A percentile compares a stretch with the other conserved stretches of the same genome.
These are phyloP conservation scores for Candida coquimbonensis DNA, from an alignment of 805 yeast genomes.

Conservation along the genomic window DNA sequence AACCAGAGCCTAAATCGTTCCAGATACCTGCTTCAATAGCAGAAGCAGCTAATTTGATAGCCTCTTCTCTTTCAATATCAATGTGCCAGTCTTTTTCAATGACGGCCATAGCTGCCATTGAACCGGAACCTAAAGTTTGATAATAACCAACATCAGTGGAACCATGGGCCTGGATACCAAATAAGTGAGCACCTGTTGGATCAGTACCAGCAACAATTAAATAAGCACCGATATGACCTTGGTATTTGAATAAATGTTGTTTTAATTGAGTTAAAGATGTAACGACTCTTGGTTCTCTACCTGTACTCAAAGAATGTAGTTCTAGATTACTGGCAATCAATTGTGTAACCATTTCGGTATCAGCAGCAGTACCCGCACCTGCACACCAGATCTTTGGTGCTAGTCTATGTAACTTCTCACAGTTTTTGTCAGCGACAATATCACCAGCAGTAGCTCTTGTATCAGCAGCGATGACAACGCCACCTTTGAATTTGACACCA, in stretches of 20 bases:
- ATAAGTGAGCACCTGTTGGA: constrained; percentile 90
- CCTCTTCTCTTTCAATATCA: constrained; percentile 77
- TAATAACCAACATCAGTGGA: constrained; percentile 94
- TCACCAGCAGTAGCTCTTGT: constrained; percentile 97
- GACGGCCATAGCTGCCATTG: constrained; percentile 97
- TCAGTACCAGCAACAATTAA: constrained; percentile 97
- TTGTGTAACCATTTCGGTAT: constrained; percentile 96
- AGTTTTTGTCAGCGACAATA: constrained; percentile 96
- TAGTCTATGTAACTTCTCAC: constrained; percentile 87
- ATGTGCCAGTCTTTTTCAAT: constrained; percentile 83
- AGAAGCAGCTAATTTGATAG: constrained; percentile 82
- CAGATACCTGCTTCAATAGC: constrained; percentile 98
- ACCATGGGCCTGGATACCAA: constrained; percentile 95
- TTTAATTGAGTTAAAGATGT: constrained; percentile 89
- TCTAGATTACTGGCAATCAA: constrained; percentile 86
- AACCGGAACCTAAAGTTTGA: constrained; percentile 91
- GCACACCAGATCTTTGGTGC: constrained; percentile 98
- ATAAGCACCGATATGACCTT: constrained; percentile 96
- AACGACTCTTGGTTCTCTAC: constrained; percentile 87
- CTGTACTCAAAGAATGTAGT: constrained; percentile 76
- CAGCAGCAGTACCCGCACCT: constrained; percentile 99
- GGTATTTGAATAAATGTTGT: constrained; percentile 94
- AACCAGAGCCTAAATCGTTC: constrained; percentile 98
- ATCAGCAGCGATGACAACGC: constrained; percentile 97
- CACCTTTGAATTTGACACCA: constrained; percentile 87